Percentiles rank a stretch among this genome's conserved stretches.
Evolutionary conservation across 768 basidiomycete species (phyloP).

Genomic region (Leucogyrophana mollusca): DNA sequence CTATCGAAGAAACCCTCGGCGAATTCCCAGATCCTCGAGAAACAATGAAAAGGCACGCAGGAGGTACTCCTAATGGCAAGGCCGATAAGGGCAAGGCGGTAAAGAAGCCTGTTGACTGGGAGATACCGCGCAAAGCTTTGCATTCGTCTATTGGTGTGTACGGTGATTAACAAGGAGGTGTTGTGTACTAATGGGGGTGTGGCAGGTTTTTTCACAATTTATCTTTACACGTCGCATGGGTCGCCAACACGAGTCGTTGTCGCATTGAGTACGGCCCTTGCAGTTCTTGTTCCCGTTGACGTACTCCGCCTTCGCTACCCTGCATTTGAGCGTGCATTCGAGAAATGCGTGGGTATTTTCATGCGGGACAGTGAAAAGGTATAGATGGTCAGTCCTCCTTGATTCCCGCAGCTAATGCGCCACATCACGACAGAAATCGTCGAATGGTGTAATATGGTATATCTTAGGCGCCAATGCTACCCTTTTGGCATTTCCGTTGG

Average conservation of each 20-base stretch:
- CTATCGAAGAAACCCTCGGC: slow-evolving; percentile 24
- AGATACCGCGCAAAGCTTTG: slow-evolving; percentile 84
- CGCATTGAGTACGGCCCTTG: slow-evolving; percentile 63
- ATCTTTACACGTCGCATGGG: slow-evolving; percentile 51
- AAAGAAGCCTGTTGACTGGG: slow-evolving; percentile 64
- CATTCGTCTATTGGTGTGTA: slow-evolving; percentile 86
- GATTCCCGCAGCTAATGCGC: neutral
- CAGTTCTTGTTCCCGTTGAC: slow-evolving; percentile 72
- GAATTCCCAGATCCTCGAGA: slow-evolving; percentile 20
- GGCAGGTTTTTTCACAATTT: slow-evolving; percentile 62
- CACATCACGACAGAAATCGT: slow-evolving; percentile 46
- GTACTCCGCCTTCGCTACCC: slow-evolving; percentile 67
- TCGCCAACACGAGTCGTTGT: slow-evolving; percentile 53
- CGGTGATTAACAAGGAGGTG: neutral
- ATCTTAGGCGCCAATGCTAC: slow-evolving; percentile 82
- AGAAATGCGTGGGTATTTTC: slow-evolving; percentile 70
- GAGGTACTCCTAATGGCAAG: slow-evolving; percentile 15
- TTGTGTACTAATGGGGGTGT: slow-evolving; percentile 7
- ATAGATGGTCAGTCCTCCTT: slow-evolving; percentile 12
- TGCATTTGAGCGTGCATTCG: slow-evolving; percentile 67
- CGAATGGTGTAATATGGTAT: slow-evolving; percentile 90
- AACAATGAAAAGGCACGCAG: slow-evolving; percentile 10
- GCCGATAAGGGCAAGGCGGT: slow-evolving; percentile 15
- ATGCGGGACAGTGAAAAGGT: slow-evolving; percentile 91
- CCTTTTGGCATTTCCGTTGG: slow-evolving; percentile 73